Evolutionary conservation across 1,284 basidiomycete genomes (phyloP).

Genomic region (Phellopilus nigrolimitatus): DNA sequence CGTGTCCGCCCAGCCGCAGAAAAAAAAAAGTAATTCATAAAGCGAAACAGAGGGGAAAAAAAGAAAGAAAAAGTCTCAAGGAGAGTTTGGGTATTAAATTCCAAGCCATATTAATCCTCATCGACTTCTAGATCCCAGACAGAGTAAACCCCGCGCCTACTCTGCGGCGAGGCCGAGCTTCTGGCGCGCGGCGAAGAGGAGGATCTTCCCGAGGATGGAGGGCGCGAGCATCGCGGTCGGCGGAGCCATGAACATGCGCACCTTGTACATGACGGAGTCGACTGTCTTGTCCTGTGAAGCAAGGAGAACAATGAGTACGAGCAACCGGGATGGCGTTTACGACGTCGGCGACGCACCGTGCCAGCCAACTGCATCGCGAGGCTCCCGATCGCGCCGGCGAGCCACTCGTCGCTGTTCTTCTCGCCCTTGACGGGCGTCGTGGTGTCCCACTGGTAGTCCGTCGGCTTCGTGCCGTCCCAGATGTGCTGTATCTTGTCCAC

Average conservation of each 20-base stretch:
- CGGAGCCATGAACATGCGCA: conserved; percentile 16
- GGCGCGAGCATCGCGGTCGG: conserved; percentile 12
- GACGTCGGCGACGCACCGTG: background rate
- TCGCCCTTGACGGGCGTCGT: conserved; percentile 6
- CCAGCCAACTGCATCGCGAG: background rate
- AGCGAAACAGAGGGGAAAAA: too few species aligned
- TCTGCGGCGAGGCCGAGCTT: conserved; percentile 1
- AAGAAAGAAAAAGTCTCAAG: too few species aligned
- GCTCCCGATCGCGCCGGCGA: background rate
- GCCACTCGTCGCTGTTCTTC: background rate
- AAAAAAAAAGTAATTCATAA: too few species aligned
- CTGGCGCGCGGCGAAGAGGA: conserved; percentile 5
- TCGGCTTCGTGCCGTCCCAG: conserved; percentile 17
- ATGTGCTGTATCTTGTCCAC: background rate
- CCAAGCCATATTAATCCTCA: too few species aligned
- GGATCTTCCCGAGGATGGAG: conserved; percentile 7
- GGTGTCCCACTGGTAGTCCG: conserved; percentile 5
- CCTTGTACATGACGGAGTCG: conserved; percentile 10
- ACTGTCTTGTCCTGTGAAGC: conserved; percentile 9
- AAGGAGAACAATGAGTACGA: background rate
- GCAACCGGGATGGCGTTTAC: background rate
- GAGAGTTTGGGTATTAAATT: too few species aligned
- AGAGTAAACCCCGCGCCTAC: background rate
- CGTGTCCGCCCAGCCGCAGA: too few species aligned
- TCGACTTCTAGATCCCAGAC: background rate